Base-by-base conservation (phyloP, 495 filamentous ascomycete species). In the Cenococcum geophilum region DNA sequence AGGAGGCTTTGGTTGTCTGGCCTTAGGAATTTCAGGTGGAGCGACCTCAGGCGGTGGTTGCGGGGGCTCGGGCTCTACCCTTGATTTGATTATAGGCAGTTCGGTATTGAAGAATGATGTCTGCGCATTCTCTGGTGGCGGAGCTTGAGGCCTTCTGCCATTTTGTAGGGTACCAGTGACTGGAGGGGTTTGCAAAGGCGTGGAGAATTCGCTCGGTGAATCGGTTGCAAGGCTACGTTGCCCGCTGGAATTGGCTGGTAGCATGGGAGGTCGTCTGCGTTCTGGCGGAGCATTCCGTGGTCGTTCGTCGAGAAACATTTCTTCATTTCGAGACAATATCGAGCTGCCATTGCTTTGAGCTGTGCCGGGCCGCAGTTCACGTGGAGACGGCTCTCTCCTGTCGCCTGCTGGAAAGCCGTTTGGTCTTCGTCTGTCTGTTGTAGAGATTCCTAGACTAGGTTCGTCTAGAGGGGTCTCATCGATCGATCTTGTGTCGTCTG, bases 241-340 rank as follows among this genome's bases (percentile, higher is more conserved):
- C 16, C 59, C 59, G 50, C 53, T 40, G 43, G 63, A 63, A 37
- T 66, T 57, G 18, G 58, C 50, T 22, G 40, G 23, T 9, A 50
- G 37, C 67, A 71, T 68, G 4, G 64, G 67, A 21, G 69, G 69
- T 51, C 69, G 42, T 55, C 52, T 67, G 48, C 69, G 49, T 45
- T 67, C 69, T 22, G 69, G 69, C 10, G 61, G 67, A 9, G 21
- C 49, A 11, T 22, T 59, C 18, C 55, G 48, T 47, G 51, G 43
- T 9, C 34, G 59, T 5, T 63, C 59, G 48, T 70, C 68, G 18
- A 42, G 16, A 6, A 34, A 49, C 18, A 51, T 6, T 22, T 66
- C 66, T 9, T 69, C 66, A n/a, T 50, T 58, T 5, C 66, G 66
- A 6, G 48, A 49, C 27, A 68, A 37, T n/a, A 50, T 49, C 0